Conservation (phyloP, 1,139 yeast species). For the Saccharomyces hybrid region DNA sequence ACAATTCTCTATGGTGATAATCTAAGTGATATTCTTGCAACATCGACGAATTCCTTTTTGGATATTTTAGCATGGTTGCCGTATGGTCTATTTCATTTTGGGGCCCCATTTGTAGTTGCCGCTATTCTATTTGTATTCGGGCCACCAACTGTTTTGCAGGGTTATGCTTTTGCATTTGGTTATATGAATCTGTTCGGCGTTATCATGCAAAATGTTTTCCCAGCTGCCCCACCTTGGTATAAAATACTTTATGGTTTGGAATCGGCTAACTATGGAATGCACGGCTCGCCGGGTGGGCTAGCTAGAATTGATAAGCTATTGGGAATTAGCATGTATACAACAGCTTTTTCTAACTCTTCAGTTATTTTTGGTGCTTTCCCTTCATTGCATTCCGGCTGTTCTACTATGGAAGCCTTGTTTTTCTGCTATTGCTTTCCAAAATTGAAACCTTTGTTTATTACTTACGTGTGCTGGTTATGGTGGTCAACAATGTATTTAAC, state of each 20-base stretch:
- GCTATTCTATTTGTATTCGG: constrained; percentile 73
- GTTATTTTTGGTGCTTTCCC: constrained; percentile 98
- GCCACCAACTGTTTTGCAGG: constrained; percentile 82
- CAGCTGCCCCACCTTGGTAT: constrained; percentile 99
- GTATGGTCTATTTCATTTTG: constrained; percentile 84
- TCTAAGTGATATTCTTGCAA: constrained; percentile 76
- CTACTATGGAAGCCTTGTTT: constrained; percentile 87
- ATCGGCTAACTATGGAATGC: constrained; percentile 88
- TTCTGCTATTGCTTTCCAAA: constrained; percentile 75
- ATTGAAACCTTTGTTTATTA: constrained; percentile 52
- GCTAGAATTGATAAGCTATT: constrained; percentile 77
- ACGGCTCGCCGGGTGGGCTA: constrained; percentile 94
- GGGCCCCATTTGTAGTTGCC: constrained; percentile 84
- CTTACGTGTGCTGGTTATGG: constrained; percentile 88
- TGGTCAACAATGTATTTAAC: constrained; percentile 97
- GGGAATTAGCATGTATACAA: constrained; percentile 80
- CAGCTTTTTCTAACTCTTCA: constrained; percentile 79
- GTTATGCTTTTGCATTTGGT: constrained; percentile 95
- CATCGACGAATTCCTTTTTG: constrained; percentile 54
- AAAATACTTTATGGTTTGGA: constrained; percentile 74
- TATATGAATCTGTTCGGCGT: constrained; percentile 90
- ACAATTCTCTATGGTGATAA: constrained; percentile 92
- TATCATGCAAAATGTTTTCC: constrained; percentile 68
- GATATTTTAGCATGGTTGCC: constrained; percentile 95
- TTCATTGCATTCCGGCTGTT: constrained; percentile 87